Conservation (phyloP, 345 rosid species). For the Hibiscus mutabilis region DNA sequence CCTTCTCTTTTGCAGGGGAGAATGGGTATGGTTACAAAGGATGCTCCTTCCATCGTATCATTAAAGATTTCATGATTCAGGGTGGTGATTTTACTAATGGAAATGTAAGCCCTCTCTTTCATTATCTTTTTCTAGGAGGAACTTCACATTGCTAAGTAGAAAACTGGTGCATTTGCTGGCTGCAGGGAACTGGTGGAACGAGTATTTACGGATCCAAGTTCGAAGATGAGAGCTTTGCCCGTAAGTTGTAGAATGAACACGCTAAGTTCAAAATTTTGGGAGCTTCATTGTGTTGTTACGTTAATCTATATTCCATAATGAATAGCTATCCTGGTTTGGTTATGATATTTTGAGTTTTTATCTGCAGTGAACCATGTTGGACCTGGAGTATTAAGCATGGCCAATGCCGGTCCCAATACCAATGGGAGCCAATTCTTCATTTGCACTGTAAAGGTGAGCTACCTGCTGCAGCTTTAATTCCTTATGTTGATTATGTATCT, state of each 20-base stretch:
- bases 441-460: slow-evolving; percentile 72
- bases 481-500: not conserved
- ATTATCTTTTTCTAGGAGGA: not conserved
- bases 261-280: not conserved
- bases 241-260: slow-evolving; percentile 32
- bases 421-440: slow-evolving; percentile 96
- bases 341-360: slow-evolving; percentile 8
- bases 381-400: slow-evolving; percentile 97
- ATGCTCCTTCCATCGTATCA: slow-evolving; percentile 83
- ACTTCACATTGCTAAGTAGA: not conserved
- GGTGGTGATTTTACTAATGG: slow-evolving; percentile 91
- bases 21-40: slow-evolving; percentile 85
- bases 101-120: slow-evolving; percentile 40
- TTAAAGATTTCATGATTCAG: slow-evolving; percentile 94
- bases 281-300: not conserved
- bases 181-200: slow-evolving; percentile 87
- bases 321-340: not conserved
- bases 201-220: slow-evolving; percentile 79
- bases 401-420: slow-evolving; percentile 91
- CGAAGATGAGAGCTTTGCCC: slow-evolving; percentile 72
- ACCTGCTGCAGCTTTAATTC: slow-evolving; percentile 3
- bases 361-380: slow-evolving; percentile 87
- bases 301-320: not conserved
- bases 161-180: slow-evolving; percentile 8
- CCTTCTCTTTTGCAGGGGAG: slow-evolving; percentile 54